These are phyloP conservation scores for Lindgomyces ingoldianus DNA, from an alignment of 495 filamentous ascomycete genomes.

Conservation along the genomic window DNA sequence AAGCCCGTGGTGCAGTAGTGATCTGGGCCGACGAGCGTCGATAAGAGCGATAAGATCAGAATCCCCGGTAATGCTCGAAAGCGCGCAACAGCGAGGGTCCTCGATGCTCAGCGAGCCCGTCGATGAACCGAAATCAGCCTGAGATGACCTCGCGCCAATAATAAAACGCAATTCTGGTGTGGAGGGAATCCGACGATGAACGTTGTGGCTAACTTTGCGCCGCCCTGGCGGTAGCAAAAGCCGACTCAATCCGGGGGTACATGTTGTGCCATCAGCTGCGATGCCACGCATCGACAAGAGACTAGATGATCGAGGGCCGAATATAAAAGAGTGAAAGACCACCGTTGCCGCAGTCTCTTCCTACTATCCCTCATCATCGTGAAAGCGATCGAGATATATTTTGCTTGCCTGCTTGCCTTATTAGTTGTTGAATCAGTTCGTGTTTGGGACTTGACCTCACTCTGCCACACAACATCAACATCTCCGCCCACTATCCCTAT, in stretches of 20 bases:
- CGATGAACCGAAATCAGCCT: constrained; percentile 19
- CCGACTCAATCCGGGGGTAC: constrained; percentile 34
- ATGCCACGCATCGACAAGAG: constrained; percentile 18
- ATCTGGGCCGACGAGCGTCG: constrained; percentile 14
- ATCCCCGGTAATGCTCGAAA: constrained; percentile 18
- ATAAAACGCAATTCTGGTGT: constrained; percentile 15
- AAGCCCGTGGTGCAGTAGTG: constrained; percentile 10
- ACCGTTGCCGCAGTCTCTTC: not conserved
- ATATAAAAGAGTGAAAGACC: constrained; percentile 28
- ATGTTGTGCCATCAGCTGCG: constrained; percentile 23
- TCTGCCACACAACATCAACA: not conserved
- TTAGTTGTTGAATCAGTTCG: not conserved
- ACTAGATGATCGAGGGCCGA: not conserved
- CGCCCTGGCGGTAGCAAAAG: constrained; percentile 20
- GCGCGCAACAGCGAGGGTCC: not conserved
- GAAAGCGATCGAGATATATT: not conserved
- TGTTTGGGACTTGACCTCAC: constrained; percentile 16
- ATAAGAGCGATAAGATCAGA: constrained; percentile 26
- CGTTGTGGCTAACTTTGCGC: constrained; percentile 23
- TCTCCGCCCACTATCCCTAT: not conserved
- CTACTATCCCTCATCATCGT: constrained; percentile 8
- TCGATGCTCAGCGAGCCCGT: constrained; percentile 10
- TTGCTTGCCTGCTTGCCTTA: constrained; percentile 8
- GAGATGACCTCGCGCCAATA: constrained; percentile 20
- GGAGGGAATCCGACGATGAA: constrained; percentile 26